Percentiles rank a stretch among this genome's conserved stretches.
Evolutionary conservation across 2,329 filamentous ascomycete species (phyloP).

Genomic region (Corynespora cassiicola): DNA sequence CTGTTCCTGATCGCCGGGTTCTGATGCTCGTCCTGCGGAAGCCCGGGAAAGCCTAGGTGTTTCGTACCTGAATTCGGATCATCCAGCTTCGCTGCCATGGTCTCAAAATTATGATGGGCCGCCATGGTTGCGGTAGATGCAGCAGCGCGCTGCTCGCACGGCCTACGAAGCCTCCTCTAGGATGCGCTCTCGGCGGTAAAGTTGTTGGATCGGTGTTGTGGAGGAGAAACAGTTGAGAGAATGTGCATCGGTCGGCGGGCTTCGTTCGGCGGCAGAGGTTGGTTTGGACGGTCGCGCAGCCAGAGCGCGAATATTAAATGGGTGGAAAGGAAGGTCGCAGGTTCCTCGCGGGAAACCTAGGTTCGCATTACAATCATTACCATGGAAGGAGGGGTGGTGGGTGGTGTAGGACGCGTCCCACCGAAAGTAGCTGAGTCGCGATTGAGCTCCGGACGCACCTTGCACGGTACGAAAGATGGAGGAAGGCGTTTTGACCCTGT

Average conservation of each 20-base stretch:
- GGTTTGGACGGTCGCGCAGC: constrained; percentile 8
- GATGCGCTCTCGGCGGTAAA: constrained; percentile 10
- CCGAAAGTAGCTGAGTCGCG: too few species aligned
- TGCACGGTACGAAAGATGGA: too few species aligned
- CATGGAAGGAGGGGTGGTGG: constrained; percentile 25
- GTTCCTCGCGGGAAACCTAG: constrained; percentile 21
- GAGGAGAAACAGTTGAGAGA: constrained; percentile 18
- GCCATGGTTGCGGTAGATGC: constrained; percentile 39
- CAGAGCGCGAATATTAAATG: constrained; percentile 22
- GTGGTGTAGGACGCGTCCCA: constrained; percentile 34
- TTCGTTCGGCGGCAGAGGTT: constrained; percentile 21
- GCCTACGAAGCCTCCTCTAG: constrained; percentile 12
- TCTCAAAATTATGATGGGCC: constrained; percentile 52
- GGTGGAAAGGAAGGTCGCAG: constrained; percentile 29
- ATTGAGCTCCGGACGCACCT: too few species aligned
- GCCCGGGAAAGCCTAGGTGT: too few species aligned
- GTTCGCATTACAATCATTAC: constrained; percentile 40
- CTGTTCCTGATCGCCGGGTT: too few species aligned
- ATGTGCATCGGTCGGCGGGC: constrained; percentile 32
- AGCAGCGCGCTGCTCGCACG: constrained; percentile 30
- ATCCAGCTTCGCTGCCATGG: constrained; percentile 54
- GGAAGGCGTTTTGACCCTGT: too few species aligned
- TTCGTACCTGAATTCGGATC: constrained; percentile 48
- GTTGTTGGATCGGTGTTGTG: constrained; percentile 19
- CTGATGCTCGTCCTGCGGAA: background rate